These are phyloP conservation scores for Lathyrus oleraceus DNA, from an alignment of 306 rosid genomes.

Conservation along the genomic window DNA sequence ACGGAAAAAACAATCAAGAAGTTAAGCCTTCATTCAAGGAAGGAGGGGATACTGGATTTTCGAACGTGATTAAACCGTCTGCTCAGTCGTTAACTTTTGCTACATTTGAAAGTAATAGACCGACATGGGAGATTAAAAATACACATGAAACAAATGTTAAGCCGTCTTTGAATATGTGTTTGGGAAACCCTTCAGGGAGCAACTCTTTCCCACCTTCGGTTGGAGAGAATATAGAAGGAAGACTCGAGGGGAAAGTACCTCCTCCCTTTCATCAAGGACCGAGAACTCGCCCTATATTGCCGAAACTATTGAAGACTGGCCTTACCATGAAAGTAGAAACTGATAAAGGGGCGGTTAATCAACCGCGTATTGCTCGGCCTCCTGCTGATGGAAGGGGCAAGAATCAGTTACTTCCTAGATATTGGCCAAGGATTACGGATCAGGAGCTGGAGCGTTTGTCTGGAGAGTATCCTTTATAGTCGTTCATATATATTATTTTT, in stretches of 20 bases:
- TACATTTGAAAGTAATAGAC: constrained; percentile 53
- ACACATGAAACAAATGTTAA: constrained; percentile 46
- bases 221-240: constrained; percentile 56
- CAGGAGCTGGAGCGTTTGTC: constrained; percentile 87
- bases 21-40: constrained; percentile 47
- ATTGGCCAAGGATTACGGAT: constrained; percentile 98
- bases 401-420: constrained; percentile 94
- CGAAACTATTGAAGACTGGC: constrained; percentile 61
- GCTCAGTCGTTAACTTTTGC: constrained; percentile 55
- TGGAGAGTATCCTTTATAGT: constrained; percentile 86
- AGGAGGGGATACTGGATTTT: constrained; percentile 50
- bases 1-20: constrained; percentile 49
- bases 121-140: constrained; percentile 58
- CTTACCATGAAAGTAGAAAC: constrained; percentile 48
- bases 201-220: constrained; percentile 55
- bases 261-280: constrained; percentile 66
- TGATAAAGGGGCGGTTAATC: constrained; percentile 47
- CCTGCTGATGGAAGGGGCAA: constrained; percentile 94
- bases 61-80: constrained; percentile 52
- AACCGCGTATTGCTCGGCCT: constrained; percentile 81
- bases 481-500: background rate
- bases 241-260: constrained; percentile 59
- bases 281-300: constrained; percentile 70
- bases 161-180: constrained; percentile 73
- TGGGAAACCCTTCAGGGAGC: constrained; percentile 67